These are phyloP conservation scores for Exobasidium rhododendri DNA, from an alignment of 1,284 basidiomycete species.

Conservation along the genomic window DNA sequence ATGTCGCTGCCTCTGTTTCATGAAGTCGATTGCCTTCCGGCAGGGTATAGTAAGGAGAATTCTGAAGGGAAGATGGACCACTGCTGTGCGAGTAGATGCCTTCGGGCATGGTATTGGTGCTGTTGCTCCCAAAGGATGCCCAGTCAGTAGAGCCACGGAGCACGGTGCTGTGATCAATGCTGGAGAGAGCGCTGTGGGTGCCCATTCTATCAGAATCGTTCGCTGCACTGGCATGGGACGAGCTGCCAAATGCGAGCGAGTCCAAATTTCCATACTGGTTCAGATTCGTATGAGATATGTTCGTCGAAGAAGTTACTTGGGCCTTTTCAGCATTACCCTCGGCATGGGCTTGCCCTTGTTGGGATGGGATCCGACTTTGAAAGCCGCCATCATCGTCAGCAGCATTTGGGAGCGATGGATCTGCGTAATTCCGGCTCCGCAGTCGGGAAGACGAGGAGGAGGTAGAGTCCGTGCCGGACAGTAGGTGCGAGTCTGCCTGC, in stretches of 20 bases:
- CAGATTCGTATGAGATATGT: background rate
- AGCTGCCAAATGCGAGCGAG: background rate
- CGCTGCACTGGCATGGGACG: background rate
- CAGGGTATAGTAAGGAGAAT: background rate
- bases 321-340: too few relatives aligned
- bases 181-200: background rate
- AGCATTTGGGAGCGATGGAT: constrained; percentile 1
- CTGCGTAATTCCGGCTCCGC: background rate
- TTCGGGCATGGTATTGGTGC: background rate
- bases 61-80: background rate
- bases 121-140: background rate
- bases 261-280: background rate
- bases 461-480: background rate
- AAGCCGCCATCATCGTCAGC: background rate
- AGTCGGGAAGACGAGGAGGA: background rate
- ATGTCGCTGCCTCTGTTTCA: background rate
- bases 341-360: too few relatives aligned
- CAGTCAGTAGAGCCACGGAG: background rate
- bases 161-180: background rate
- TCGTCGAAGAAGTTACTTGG: too few relatives aligned
- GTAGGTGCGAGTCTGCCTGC: background rate
- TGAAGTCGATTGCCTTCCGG: background rate
- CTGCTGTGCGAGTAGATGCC: background rate
- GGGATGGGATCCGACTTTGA: background rate
- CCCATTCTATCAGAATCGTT: background rate